A percentile compares a stretch with the other conserved stretches of the same genome.
Conservation (phyloP, 768 basidiomycete species). For the Cyathus striatus region DNA sequence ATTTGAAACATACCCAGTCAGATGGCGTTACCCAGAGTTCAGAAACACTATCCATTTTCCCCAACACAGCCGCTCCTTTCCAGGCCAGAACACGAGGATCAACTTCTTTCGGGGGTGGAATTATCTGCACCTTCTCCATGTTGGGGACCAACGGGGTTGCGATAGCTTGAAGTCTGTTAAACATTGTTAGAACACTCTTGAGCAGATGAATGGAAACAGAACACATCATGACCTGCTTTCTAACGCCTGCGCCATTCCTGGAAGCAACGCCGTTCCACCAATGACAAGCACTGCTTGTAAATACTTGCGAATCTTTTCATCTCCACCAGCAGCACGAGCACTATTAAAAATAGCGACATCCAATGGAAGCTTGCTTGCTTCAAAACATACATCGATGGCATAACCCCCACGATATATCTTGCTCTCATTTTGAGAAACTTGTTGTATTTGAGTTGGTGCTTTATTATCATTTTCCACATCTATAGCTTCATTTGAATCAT, state of each 20-base stretch:
- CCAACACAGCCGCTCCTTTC: constrained; percentile 92
- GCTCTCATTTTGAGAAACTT: constrained; percentile 10
- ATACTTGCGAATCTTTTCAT: constrained; percentile 88
- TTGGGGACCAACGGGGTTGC: constrained; percentile 76
- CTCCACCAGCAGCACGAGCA: constrained; percentile 79
- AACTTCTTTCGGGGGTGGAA: constrained; percentile 91
- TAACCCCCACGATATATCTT: constrained; percentile 37
- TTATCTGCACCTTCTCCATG: constrained; percentile 87
- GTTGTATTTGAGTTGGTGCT: constrained; percentile 6
- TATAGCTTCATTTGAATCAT: not conserved
- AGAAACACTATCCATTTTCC: constrained; percentile 83
- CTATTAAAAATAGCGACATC: constrained; percentile 94
- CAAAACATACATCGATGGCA: constrained; percentile 74
- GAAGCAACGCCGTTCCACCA: constrained; percentile 76
- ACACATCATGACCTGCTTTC: constrained; percentile 64
- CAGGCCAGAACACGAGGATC: constrained; percentile 88
- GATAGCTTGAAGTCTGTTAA: constrained; percentile 67
- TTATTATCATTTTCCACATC: too few species aligned
- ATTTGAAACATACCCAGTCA: constrained; percentile 70
- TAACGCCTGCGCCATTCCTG: constrained; percentile 80
- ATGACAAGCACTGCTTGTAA: constrained; percentile 84
- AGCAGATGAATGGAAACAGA: too few species aligned
- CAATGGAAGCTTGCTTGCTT: constrained; percentile 85
- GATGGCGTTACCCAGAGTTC: constrained; percentile 85
- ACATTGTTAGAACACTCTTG: constrained; percentile 3